Evolutionary conservation across 805 yeast genomes (phyloP).

Genomic region (Saccharomyces jurei): DNA sequence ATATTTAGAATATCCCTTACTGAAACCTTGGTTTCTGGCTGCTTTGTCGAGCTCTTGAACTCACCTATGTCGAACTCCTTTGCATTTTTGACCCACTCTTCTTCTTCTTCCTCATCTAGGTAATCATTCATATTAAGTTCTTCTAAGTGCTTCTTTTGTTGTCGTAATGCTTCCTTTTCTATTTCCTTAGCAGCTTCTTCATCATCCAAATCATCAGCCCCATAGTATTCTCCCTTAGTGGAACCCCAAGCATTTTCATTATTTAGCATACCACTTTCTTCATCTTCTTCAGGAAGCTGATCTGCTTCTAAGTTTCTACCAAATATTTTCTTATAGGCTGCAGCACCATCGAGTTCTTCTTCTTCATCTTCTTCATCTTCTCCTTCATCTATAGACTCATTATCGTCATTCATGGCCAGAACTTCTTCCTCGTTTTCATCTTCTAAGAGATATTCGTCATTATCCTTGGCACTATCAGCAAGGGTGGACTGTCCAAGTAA

Average conservation of each 20-base stretch:
- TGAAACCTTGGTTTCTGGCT: slow-evolving; percentile 30
- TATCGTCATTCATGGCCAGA: slow-evolving; percentile 42
- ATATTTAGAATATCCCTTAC: slow-evolving; percentile 41
- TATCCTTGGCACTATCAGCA: slow-evolving; percentile 32
- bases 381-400: slow-evolving; percentile 32
- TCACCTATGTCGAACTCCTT: slow-evolving; percentile 38
- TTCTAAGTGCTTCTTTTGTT: slow-evolving; percentile 72
- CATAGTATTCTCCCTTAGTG: slow-evolving; percentile 39
- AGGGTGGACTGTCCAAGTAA: slow-evolving; percentile 51
- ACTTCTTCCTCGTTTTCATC: slow-evolving; percentile 45
- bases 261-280: slow-evolving; percentile 26
- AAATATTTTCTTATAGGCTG: slow-evolving; percentile 34
- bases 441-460: slow-evolving; percentile 37
- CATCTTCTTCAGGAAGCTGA: slow-evolving; percentile 23
- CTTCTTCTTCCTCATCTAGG: slow-evolving; percentile 63
- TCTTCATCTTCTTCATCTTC: slow-evolving; percentile 24
- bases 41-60: slow-evolving; percentile 24
- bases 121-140: slow-evolving; percentile 70
- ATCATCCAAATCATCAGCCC: slow-evolving; percentile 47
- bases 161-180: slow-evolving; percentile 80
- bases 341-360: slow-evolving; percentile 30
- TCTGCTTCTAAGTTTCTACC: slow-evolving; percentile 25
- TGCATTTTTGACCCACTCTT: slow-evolving; percentile 65
- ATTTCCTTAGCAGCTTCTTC: slow-evolving; percentile 70
- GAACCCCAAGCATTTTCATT: slow-evolving; percentile 43